Percentiles rank a stretch among this genome's conserved stretches.
phyloP scores from a whole-genome alignment of 2,329 filamentous ascomycete genomes.

The Hypoxylon sp. region DNA sequence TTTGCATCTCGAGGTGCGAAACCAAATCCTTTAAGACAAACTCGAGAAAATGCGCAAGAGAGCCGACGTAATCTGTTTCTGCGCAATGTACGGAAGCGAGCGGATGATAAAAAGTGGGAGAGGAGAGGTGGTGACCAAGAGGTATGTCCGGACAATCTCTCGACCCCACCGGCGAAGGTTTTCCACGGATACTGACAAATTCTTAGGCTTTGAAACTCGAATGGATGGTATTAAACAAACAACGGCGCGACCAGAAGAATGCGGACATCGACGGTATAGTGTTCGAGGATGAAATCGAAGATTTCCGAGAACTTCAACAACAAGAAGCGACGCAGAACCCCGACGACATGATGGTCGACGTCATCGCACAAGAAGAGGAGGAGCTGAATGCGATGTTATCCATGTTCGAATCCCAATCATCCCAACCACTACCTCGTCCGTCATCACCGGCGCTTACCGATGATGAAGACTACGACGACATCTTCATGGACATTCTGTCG shows the following conservation, averaged over 20 bases:
- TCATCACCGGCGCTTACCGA: slow-evolving; percentile 54
- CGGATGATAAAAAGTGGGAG: slow-evolving; percentile 68
- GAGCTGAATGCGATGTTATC: slow-evolving; percentile 67
- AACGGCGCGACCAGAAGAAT: slow-evolving; percentile 51
- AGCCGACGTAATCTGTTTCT: slow-evolving; percentile 73
- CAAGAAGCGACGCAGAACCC: slow-evolving; percentile 42
- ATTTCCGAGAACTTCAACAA: slow-evolving; percentile 53
- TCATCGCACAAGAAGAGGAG: slow-evolving; percentile 60
- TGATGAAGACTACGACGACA: slow-evolving; percentile 67
- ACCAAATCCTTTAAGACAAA: slow-evolving; percentile 69
- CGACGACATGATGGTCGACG: slow-evolving; percentile 64
- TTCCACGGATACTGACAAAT: neutral
- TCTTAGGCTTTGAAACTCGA: slow-evolving; percentile 53
- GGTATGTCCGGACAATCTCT: slow-evolving; percentile 44
- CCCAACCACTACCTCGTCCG: slow-evolving; percentile 25
- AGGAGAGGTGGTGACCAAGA: slow-evolving; percentile 70
- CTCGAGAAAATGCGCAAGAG: slow-evolving; percentile 69
- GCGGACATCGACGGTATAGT: slow-evolving; percentile 52
- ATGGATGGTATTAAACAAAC: slow-evolving; percentile 52
- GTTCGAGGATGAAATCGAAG: slow-evolving; percentile 61
- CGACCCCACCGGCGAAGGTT: neutral
- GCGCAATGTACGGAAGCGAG: slow-evolving; percentile 68
- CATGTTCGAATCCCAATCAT: slow-evolving; percentile 50
- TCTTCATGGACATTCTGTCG: slow-evolving; percentile 73
- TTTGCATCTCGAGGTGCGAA: slow-evolving; percentile 66